phyloP scores from a whole-genome alignment of 176 grass and related monocot genomes.

The Cymbopogon citratus region DNA sequence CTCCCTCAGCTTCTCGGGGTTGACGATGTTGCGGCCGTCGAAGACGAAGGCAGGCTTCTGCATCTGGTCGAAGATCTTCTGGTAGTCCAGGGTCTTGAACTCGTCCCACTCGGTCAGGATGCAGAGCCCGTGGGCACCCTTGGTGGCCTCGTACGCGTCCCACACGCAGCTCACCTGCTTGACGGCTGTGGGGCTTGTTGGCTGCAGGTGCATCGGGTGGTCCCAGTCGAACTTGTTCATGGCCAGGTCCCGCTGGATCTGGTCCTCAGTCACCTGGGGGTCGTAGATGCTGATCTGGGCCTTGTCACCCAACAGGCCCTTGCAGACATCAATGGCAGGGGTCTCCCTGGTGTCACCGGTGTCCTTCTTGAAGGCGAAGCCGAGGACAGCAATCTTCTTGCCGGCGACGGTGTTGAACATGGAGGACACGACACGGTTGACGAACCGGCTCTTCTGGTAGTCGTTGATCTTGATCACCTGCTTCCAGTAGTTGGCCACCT shows the following conservation, averaged over 20 bases:
- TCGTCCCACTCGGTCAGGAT: conserved; percentile 93
- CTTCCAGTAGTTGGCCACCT: conserved; percentile 95
- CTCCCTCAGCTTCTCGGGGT: conserved; percentile 76
- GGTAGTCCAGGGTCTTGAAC: conserved; percentile 73
- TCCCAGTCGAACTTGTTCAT: conserved; percentile 99
- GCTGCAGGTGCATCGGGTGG: conserved; percentile 88
- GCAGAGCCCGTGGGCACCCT: conserved; percentile 74
- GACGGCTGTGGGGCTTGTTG: conserved; percentile 67
- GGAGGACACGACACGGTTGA: conserved; percentile 82
- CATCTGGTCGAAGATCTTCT: conserved; percentile 85
- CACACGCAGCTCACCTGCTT: conserved; percentile 82
- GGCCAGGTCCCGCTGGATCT: conserved; percentile 83
- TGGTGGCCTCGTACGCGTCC: conserved; percentile 84
- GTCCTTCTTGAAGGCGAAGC: conserved; percentile 98
- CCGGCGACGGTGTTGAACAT: conserved; percentile 90
- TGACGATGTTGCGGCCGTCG: conserved; percentile 68
- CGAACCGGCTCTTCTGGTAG: conserved; percentile 91
- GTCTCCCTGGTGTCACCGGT: conserved; percentile 90
- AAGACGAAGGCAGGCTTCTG: conserved; percentile 85
- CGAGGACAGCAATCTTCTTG: conserved; percentile 84
- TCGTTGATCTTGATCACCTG: conserved; percentile 99
- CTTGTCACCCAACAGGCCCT: conserved; percentile 81
- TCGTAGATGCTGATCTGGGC: conserved; percentile 82
- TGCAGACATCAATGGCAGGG: conserved; percentile 84
- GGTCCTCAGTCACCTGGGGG: conserved; percentile 81